Evolutionary conservation across 2,329 filamentous ascomycete genomes (phyloP).

Genomic region (Elsinoe necatrix): DNA sequence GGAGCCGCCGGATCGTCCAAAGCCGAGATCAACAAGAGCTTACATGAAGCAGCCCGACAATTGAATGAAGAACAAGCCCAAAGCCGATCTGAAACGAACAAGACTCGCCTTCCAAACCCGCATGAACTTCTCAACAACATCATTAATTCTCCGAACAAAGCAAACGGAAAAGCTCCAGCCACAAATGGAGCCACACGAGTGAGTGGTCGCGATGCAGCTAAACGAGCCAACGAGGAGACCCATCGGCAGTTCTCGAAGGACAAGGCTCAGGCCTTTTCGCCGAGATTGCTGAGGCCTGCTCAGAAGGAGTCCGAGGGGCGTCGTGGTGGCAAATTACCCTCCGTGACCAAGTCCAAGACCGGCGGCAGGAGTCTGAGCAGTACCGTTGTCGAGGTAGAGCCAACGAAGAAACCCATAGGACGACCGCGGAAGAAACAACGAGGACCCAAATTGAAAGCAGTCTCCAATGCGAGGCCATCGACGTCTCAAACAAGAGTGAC

Average conservation of each 20-base stretch:
- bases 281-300: not conserved
- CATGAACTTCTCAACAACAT: not conserved
- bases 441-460: not conserved
- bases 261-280: not conserved
- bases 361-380: not conserved
- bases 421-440: not conserved
- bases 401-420: not conserved
- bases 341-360: not conserved
- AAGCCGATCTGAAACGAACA: not conserved
- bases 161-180: not conserved
- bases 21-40: constrained; percentile 5
- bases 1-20: not conserved
- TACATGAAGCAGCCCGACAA: constrained; percentile 11
- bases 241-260: not conserved
- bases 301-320: not conserved
- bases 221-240: not conserved
- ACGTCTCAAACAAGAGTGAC: not conserved
- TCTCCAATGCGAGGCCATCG: not conserved
- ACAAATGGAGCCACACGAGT: not conserved
- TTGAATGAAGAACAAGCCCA: not conserved
- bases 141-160: not conserved
- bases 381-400: not conserved
- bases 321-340: not conserved
- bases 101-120: not conserved
- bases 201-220: not conserved